Conservation (phyloP, 2,329 filamentous ascomycete species). For the Zasmidium cellare region DNA sequence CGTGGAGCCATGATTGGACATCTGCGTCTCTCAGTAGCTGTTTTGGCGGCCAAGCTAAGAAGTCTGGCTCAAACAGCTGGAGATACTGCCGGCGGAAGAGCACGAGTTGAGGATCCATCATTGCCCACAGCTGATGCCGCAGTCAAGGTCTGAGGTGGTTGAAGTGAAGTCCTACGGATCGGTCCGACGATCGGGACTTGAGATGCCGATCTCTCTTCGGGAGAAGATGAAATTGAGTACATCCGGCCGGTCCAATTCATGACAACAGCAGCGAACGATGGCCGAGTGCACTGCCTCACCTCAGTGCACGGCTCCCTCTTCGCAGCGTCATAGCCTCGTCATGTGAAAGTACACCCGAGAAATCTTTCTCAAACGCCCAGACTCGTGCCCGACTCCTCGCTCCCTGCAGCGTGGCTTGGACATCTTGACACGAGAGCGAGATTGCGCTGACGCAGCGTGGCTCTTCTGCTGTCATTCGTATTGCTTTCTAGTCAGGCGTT, state of each 20-base stretch:
- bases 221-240: no score
- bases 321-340: not conserved
- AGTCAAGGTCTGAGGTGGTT: not conserved
- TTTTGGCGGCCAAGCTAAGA: conserved; percentile 64
- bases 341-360: not conserved
- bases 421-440: not conserved
- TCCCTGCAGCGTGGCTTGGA: not conserved
- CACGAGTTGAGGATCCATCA: conserved; percentile 37
- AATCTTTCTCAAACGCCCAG: not conserved
- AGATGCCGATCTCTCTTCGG: not conserved
- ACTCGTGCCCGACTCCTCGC: not conserved
- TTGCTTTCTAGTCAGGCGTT: no score
- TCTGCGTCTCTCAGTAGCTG: conserved; percentile 58
- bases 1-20: conserved; percentile 68
- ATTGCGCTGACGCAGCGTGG: not conserved
- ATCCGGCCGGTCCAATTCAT: no score
- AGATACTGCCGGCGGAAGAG: conserved; percentile 73
- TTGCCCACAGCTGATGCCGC: not conserved
- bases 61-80: conserved; percentile 65
- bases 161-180: not conserved
- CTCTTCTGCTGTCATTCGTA: not conserved
- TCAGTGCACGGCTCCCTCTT: not conserved
- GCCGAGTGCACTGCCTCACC: not conserved
- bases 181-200: not conserved
- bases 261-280: not conserved